Conservation (phyloP, 129 eudicot genomes). For the Flaveria robusta region DNA sequence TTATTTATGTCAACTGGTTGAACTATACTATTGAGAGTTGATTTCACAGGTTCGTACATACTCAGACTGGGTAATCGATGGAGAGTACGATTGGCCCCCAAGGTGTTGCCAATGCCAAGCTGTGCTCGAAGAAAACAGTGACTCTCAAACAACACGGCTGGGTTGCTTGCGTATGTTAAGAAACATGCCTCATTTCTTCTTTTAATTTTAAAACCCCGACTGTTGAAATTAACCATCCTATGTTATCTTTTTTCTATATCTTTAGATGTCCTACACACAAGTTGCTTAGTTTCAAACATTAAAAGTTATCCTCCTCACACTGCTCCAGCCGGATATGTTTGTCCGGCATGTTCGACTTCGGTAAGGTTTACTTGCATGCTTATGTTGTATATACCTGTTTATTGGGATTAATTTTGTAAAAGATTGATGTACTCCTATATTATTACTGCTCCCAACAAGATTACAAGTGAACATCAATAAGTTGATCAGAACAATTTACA, state of each 20-base stretch:
- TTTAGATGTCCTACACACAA: conserved; percentile 79
- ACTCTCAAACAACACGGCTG: conserved; percentile 70
- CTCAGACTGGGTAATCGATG: conserved; percentile 99
- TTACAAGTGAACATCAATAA: not conserved
- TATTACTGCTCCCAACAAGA: conserved; percentile 15
- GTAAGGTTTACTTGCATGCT: conserved; percentile 46
- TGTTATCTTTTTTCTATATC: conserved; percentile 16
- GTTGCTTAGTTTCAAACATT: conserved; percentile 75
- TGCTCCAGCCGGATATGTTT: conserved; percentile 91
- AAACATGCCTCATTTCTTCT: conserved; percentile 13
- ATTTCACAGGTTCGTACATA: conserved; percentile 72
- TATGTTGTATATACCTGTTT: conserved; percentile 15
- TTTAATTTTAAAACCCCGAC: not conserved
- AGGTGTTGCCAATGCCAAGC: conserved; percentile 75
- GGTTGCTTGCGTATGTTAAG: conserved; percentile 92
- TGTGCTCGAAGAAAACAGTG: conserved; percentile 63
- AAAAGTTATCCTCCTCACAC: conserved; percentile 88
- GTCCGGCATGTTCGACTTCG: conserved; percentile 86
- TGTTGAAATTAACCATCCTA: conserved; percentile 4
- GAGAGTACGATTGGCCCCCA: conserved; percentile 96
- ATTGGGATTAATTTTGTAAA: not conserved
- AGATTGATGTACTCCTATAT: conserved; percentile 5
- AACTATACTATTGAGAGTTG: not conserved
- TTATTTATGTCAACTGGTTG: conserved; percentile 19
- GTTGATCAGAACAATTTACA: conserved; percentile 2